phyloP scores from a whole-genome alignment of 225 moss, liverwort and hornwort genomes.

The Polytrichum formosum region DNA sequence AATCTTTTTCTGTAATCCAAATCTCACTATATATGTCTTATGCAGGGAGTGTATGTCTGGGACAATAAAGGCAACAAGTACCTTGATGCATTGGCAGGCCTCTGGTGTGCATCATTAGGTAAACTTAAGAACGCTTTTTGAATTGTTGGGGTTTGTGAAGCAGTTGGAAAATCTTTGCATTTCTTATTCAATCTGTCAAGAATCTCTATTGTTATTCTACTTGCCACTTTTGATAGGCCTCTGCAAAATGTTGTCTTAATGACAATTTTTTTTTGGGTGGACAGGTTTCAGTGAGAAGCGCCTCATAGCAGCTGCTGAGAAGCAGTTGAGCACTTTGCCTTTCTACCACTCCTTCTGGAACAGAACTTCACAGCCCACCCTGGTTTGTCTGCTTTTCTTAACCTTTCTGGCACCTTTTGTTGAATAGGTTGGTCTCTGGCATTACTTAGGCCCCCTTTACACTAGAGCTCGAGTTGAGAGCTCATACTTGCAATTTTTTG shows the following conservation, averaged over 20 bases:
- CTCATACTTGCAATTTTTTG: no score
- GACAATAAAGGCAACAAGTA: conserved; percentile 86
- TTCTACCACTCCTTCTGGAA: conserved; percentile 99
- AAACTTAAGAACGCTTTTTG: background rate
- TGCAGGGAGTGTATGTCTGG: conserved; percentile 79
- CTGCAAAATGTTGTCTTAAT: no score
- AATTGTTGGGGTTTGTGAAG: no score
- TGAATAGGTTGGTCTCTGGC: no score
- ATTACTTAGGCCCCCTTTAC: no score
- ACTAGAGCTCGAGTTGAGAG: no score
- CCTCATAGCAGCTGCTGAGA: conserved; percentile 75
- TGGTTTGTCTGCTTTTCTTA: conserved; percentile 43
- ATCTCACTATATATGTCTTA: background rate
- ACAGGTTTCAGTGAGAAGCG: conserved; percentile 94
- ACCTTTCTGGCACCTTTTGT: no score
- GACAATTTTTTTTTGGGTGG: conserved; percentile 1
- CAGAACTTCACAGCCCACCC: conserved; percentile 74
- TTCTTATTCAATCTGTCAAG: no score
- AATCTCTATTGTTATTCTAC: no score
- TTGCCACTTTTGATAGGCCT: no score
- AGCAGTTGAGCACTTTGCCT: conserved; percentile 72
- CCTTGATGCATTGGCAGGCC: conserved; percentile 86
- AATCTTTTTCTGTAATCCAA: background rate
- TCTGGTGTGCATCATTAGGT: conserved; percentile 95
- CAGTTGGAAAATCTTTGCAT: no score